Percentiles rank a stretch among this genome's conserved stretches.
Evolutionary conservation across 768 basidiomycete genomes (phyloP).

Genomic region (Tricholoma hemisulphureum): DNA sequence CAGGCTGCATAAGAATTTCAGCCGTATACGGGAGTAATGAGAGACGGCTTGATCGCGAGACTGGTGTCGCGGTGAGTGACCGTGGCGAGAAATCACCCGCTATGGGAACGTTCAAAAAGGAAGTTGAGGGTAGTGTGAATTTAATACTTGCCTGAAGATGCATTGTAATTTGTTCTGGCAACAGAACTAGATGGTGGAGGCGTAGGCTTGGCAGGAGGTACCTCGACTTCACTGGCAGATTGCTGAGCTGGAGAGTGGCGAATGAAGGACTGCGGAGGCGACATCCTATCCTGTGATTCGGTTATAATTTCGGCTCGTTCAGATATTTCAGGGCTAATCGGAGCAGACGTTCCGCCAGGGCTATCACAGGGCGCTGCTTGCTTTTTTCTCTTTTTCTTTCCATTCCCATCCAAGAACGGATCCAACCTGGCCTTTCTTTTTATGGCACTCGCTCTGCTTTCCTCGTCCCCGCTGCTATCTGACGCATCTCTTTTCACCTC

Average conservation of each 20-base stretch:
- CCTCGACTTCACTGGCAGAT: not conserved
- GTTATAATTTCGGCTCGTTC: not conserved
- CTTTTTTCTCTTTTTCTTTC: conserved; percentile 45
- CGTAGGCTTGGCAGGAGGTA: not conserved
- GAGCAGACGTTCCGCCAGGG: not conserved
- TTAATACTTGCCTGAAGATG: conserved; percentile 1
- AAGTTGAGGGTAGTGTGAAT: not conserved
- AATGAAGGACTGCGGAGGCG: not conserved
- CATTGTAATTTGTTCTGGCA: not conserved
- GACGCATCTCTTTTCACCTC: conserved; percentile 23
- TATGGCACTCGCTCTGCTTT: conserved; percentile 55
- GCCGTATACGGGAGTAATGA: conserved; percentile 17
- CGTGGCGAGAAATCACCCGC: not conserved
- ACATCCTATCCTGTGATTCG: not conserved
- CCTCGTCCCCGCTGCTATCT: conserved; percentile 50
- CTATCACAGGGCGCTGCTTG: conserved; percentile 10
- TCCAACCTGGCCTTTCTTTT: conserved; percentile 61
- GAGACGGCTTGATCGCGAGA: conserved; percentile 6
- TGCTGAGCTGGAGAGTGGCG: not conserved
- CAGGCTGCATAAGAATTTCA: conserved; percentile 34
- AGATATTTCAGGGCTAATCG: not conserved
- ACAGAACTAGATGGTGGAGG: not conserved
- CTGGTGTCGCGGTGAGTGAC: conserved; percentile 10
- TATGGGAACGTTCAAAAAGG: not conserved
- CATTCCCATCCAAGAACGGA: conserved; percentile 49